These are phyloP conservation scores for Akanthomyces dipterigenus DNA, from an alignment of 2,329 filamentous ascomycete genomes.

Conservation along the genomic window DNA sequence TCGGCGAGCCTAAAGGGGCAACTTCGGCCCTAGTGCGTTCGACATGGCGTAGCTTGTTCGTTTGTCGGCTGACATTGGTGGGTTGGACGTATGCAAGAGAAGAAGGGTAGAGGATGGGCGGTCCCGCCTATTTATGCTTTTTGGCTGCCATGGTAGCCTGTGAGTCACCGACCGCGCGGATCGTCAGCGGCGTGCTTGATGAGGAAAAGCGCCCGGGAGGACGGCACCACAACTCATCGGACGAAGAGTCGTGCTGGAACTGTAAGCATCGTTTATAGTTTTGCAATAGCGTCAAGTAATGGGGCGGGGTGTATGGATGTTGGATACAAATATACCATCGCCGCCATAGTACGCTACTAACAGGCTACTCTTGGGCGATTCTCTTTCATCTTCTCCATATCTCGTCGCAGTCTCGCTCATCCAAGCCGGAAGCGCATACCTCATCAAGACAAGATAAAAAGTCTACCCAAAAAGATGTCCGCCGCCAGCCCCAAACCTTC, in stretches of 20 bases:
- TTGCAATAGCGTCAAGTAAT: too few relatives aligned
- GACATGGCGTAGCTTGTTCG: background rate
- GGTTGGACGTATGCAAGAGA: background rate
- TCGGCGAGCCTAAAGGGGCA: conserved; percentile 8
- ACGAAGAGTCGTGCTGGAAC: background rate
- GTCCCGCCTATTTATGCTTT: conserved; percentile 14
- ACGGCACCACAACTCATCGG: background rate
- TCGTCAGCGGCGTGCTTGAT: conserved; percentile 8
- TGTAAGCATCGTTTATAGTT: background rate
- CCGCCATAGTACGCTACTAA: too few relatives aligned
- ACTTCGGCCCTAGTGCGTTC: background rate
- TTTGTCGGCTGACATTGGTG: background rate
- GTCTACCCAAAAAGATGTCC: background rate
- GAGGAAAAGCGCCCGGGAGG: background rate
- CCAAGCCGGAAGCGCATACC: background rate
- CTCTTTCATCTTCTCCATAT: background rate
- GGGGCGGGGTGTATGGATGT: background rate
- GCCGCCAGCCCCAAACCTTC: background rate
- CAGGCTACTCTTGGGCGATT: too few relatives aligned
- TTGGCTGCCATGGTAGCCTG: background rate
- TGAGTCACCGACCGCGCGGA: conserved; percentile 9
- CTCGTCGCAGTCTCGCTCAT: background rate
- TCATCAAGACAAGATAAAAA: background rate
- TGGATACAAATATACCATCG: background rate
- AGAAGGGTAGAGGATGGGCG: background rate